Base-by-base conservation (phyloP, 768 basidiomycete genomes). In the Boletellus emodensis region DNA sequence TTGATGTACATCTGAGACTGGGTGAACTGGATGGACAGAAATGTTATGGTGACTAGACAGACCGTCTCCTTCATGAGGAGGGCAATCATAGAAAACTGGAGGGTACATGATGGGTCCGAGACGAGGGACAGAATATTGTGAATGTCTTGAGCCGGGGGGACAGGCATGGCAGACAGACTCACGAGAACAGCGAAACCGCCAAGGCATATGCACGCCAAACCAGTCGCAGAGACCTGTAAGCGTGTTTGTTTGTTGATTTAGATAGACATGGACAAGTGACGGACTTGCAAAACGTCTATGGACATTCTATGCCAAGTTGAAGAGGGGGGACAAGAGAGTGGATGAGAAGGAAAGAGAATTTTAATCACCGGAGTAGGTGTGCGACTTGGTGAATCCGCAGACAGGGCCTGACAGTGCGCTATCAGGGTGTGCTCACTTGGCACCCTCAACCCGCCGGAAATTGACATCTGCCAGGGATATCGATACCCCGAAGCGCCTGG, bases 41-140 rank as follows among this genome's bases (percentile, higher is more conserved):
- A 22, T 20, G 4, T 3, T 40, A 20, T 1, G 15, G 40, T 11
- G 17, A 20, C 6, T 30, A 14, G 4, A 61, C 66, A 10, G 40
- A 87, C 89, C 72, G 74, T 84, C 69, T 96, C 90, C 68, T 88
- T 90, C 39, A 93, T 80, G 13, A 93, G 70, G 17, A 93, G 74
- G 4, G 91, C 91, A 33, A 89, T 72, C 77, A 91, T 79, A 26
- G 89, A 90, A 66, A 94, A 94, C 89, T 91, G 57, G 24, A 46
- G 4, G 34, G 35, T 6, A 11, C 5, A 24, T 4, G n/a, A 40
- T 46, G 44, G 47, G 53, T 2, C 15, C 15, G 30, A 14, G 17
- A 20, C 13, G 20, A 10, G 24, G 26, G 17, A 10, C 4, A 10
- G 43, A 45, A 32, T 18, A 24, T n/a, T 30, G 4, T 30, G 26